Conservation (phyloP, 164 flowering plant species). For the Umbilicus rupestris region DNA sequence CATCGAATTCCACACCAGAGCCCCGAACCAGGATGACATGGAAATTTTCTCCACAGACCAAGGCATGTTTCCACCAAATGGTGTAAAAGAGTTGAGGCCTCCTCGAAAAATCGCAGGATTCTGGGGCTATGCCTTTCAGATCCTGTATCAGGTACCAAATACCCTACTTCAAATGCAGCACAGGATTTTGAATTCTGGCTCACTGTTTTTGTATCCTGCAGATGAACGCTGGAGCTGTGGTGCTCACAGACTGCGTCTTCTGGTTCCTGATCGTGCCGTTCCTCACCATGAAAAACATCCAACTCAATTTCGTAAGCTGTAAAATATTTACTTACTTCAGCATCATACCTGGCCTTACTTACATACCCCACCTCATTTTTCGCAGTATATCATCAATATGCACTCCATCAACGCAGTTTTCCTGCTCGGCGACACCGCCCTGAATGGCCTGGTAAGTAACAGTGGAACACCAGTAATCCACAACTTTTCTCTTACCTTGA, state of each 20-base stretch:
- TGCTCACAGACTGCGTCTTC: conserved; percentile 7
- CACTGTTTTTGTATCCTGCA: not conserved
- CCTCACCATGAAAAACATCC: not conserved
- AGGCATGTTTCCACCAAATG: not conserved
- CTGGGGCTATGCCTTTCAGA: conserved; percentile 9
- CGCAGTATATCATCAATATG: conserved; percentile 1
- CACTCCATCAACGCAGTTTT: conserved; percentile 10
- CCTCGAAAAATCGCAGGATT: conserved; percentile 4
- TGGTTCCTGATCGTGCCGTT: conserved; percentile 8
- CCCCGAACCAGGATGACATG: not conserved
- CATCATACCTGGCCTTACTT: not conserved
- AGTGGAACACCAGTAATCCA: not conserved
- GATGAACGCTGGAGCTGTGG: conserved; percentile 10
- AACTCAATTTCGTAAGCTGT: conserved; percentile 7
- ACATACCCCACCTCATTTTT: not conserved
- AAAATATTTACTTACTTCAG: too few relatives aligned
- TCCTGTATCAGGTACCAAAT: not conserved
- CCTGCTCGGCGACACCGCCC: conserved; percentile 4
- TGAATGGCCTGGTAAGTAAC: conserved; percentile 5
- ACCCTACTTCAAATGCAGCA: not conserved
- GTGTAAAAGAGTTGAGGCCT: not conserved
- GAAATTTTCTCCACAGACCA: not conserved
- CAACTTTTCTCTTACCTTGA: not conserved
- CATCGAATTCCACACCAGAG: not conserved
- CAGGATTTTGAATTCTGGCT: not conserved